Evolutionary conservation across 2,329 filamentous ascomycete species (phyloP), one percentile per base, ranked within the genome.

Genomic region (Cryphonectria nitschkei): DNA sequence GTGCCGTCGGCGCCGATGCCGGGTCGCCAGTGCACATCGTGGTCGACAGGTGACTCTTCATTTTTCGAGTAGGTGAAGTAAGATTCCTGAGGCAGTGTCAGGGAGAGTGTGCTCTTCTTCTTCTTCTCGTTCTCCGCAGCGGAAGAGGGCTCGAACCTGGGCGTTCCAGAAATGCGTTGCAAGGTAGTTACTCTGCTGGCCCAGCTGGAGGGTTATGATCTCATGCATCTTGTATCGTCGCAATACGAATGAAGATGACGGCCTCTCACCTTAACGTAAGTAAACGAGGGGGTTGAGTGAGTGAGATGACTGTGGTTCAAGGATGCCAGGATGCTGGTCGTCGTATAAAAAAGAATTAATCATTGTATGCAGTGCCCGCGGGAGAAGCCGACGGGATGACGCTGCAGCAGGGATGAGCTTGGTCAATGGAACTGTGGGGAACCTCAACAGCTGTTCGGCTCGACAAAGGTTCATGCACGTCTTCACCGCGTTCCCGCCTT

Each of bases 141-240:
- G 14, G 6, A 34, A 67, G 19, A 32, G 8, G 2, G 19, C 37
- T 39, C 78, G 74, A 77, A 93, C 93, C 85, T 97, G 95, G 7
- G 93, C 86, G 77, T 99, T 99, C 96, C 96, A 99, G 81, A 98
- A 99, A 83, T 99, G 96, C 0, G 95, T 97, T 41, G 92, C 95
- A 32, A 97, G 84, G 77, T 98, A 97, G 81, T 99, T 99, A 80
- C 93, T 95, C 78, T 93, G 90, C 79, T 97, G 92, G 60, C 96
- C 96, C 72, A 98, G 90, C 85, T 99, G 96, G 62, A 99, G 85
- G 0, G 95, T 98, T 73, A 99, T 86, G 73, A 98, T 94, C 82
- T 99, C 96, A 82, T 95, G 94, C 96, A 99, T 98, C 61, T 67
- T 74, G 58, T 46, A 0, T 54, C 1, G 22, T 46, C 26, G n/a